Evolutionary conservation across 1,139 yeast species (phyloP).

Genomic region (Yamadazyma buinensis): DNA sequence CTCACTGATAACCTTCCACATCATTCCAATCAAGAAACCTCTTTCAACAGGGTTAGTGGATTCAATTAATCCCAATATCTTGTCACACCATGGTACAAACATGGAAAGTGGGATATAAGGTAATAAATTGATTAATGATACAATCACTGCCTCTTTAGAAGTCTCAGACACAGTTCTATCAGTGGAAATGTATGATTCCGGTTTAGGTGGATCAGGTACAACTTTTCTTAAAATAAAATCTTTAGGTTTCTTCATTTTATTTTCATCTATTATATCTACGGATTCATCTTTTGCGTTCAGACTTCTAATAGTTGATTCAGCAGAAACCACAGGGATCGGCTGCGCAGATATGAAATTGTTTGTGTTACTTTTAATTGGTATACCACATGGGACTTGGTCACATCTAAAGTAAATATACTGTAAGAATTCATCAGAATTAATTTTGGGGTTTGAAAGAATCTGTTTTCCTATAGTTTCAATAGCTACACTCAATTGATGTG

Average conservation of each 20-base stretch:
- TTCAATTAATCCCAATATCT: conserved; percentile 39
- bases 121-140: conserved; percentile 47
- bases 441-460: conserved; percentile 40
- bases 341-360: conserved; percentile 33
- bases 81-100: conserved; percentile 47
- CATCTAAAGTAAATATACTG: conserved; percentile 38
- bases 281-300: conserved; percentile 19
- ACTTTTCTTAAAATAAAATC: conserved; percentile 21
- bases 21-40: conserved; percentile 22
- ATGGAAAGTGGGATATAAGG: conserved; percentile 50
- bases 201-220: conserved; percentile 15
- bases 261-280: conserved; percentile 26
- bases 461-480: conserved; percentile 54
- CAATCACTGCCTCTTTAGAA: conserved; percentile 48
- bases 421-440: conserved; percentile 34
- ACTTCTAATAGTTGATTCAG: conserved; percentile 33
- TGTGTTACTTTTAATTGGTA: conserved; percentile 16
- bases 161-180: conserved; percentile 35
- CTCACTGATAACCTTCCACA: conserved; percentile 44
- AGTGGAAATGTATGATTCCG: conserved; percentile 18
- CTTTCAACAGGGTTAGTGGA: conserved; percentile 35
- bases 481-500: conserved; percentile 57
- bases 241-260: conserved; percentile 33
- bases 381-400: conserved; percentile 27
- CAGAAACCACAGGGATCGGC: conserved; percentile 35